Base-by-base conservation (phyloP, 2,329 filamentous ascomycete genomes). In the Penicillium corylophilum region DNA sequence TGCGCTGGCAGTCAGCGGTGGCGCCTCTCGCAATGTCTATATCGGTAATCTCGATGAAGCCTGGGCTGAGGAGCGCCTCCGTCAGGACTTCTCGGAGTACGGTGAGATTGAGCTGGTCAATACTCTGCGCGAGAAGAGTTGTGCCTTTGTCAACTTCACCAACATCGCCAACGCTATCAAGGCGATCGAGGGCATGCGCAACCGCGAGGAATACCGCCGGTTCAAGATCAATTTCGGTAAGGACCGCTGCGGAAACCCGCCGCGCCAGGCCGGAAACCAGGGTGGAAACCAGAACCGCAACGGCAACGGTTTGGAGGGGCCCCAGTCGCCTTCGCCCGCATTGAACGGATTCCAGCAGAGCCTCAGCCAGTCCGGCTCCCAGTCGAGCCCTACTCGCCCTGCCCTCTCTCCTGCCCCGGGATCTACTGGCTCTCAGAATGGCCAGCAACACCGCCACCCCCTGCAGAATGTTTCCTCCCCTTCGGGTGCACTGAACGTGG, bases 141-240 rank as follows among this genome's bases (percentile, higher is more conserved):
- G 94, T 72, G 94, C 94, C 0, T 99, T 99, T 71, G 94, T 99
- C 71, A 99, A 99, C 78, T 99, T 99, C 73, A 99, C 94, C 69
- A 99, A 99, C 77, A 99, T 99, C 70, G 94, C 94, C 69, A 99
- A 99, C 65, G 94, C 94, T 45, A 99, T 99, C 80, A 99, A 99
- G 79, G 94, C 94, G 1, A 99, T 99, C 60, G 94, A 99, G 75
- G 94, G 92, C 20, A 86, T 99, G 59, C 86, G 94, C 51, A 89
- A 91, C 67, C 91, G 92, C 69, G 94, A 97, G 39, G 94, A 99
- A 68, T 99, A 99, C 81, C 90, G 86, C 74, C 87, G 94, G 65
- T 99, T 99, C 85, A 99, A 99, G 82, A 93, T 99, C 72, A 99
- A 99, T 79, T 99, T 99, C 70, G 94, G 94, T 74, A 99, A 99